Evolutionary conservation across 106 monocot genomes (phyloP).

Genomic region (Posidonia australis): DNA sequence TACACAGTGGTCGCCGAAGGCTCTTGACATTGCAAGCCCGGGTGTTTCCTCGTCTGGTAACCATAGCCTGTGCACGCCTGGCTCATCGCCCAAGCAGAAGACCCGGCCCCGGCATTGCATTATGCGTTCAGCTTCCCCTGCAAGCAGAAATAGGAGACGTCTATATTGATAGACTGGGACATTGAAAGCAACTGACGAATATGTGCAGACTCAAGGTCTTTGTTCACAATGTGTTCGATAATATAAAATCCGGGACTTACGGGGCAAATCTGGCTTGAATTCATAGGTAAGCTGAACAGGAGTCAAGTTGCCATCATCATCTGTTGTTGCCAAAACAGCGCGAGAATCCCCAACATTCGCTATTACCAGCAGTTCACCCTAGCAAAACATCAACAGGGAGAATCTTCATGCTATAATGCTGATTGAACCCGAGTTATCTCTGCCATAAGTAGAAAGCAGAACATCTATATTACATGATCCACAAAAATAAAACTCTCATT

Average conservation of each 20-base stretch:
- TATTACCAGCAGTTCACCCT: constrained; percentile 68
- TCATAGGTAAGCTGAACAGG: constrained; percentile 72
- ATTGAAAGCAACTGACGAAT: background rate
- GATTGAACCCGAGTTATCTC: background rate
- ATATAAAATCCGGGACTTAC: constrained; percentile 24
- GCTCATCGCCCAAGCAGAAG: constrained; percentile 72
- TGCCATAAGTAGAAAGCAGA: background rate
- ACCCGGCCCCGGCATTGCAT: constrained; percentile 62
- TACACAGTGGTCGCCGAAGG: constrained; percentile 82
- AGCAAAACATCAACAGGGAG: constrained; percentile 11
- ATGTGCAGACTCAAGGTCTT: background rate
- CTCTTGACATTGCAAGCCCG: constrained; percentile 90
- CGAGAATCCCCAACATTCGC: constrained; percentile 95
- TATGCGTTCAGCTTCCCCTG: constrained; percentile 78
- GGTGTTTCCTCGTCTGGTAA: constrained; percentile 48
- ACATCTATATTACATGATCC: background rate
- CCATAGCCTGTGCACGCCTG: constrained; percentile 78
- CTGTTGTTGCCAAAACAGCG: constrained; percentile 64
- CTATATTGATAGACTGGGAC: no score
- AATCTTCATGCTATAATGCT: background rate
- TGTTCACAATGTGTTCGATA: background rate
- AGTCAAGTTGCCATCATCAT: constrained; percentile 48
- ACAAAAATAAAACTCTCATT: background rate
- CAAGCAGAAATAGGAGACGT: no score
- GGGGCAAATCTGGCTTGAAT: constrained; percentile 69